Evolutionary conservation across 805 yeast species (phyloP), one percentile per base, ranked within the genome.

Genomic region (Monosporozyma aerobia): DNA sequence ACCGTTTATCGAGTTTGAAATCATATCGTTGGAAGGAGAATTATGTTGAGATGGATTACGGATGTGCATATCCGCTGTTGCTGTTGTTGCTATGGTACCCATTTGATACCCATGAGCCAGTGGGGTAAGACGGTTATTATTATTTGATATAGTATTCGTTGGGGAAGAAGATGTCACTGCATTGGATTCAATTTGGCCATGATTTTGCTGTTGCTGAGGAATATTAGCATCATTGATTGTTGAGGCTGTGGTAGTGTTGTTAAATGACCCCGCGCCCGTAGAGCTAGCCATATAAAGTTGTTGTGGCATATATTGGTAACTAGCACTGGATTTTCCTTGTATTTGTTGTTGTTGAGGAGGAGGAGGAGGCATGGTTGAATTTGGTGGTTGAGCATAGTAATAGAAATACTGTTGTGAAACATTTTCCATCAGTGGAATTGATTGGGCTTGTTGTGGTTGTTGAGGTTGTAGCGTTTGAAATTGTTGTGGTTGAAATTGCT

Each of bases 401-500:
- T 43, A 43, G 14, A 23, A 23, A 43, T 43, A 43, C 23, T 43
- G 45, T 43, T 27, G 47, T 3, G 35, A 11, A 27, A 4, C 35
- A 29, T 44, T 27, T 44, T 44, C 37, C 23, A 44, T n/a, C 4
- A 30, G 29, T 16, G 40, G 37, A 13, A 22, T 25, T 14, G 45
- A 33, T 27, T 37, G 44, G 14, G 35, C n/a, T 49, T 46, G 49
- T 19, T 46, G 50, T 49, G 39, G 49, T 19, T 46, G 50, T 45
- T 50, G 49, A 16, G 40, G 51, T 43, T 44, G 45, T 48, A 7
- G 47, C 29, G 13, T 47, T 39, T 19, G 53, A 13, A 33, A 41
- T n/a, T 41, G 58, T 47, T 35, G 44, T 33, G 35, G 49, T 25
- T 40, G 50, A 47, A 23, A 35, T 16, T 30, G 51, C 25, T 35